These are phyloP conservation scores for Talaromyces thailandensis DNA, from an alignment of 495 filamentous ascomycete genomes.

Conservation along the genomic window DNA sequence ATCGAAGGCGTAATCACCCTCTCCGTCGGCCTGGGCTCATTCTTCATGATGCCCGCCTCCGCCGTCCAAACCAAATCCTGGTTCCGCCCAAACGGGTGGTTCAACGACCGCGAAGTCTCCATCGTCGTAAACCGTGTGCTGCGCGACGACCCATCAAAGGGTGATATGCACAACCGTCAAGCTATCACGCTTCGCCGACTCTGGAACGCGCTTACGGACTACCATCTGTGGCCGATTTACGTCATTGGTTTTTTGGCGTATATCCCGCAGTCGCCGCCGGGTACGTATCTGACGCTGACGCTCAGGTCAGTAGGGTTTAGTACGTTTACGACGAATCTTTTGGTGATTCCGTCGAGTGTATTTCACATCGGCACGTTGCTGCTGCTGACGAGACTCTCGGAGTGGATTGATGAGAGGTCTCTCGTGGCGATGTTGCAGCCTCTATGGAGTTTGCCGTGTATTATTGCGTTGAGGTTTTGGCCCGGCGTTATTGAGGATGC, in stretches of 20 bases:
- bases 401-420: constrained; percentile 34
- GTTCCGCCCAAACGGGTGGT: constrained; percentile 63
- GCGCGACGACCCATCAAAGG: constrained; percentile 64
- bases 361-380: constrained; percentile 20
- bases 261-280: constrained; percentile 39
- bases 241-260: constrained; percentile 20
- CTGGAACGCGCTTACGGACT: constrained; percentile 39
- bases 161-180: constrained; percentile 55
- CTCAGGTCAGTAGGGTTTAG: constrained; percentile 50
- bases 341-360: constrained; percentile 48
- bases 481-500: constrained; percentile 24
- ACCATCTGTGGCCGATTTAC: constrained; percentile 1
- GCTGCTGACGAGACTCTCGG: constrained; percentile 31
- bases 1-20: constrained; percentile 42
- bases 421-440: constrained; percentile 36
- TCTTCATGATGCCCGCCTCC: constrained; percentile 54
- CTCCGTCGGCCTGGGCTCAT: constrained; percentile 48
- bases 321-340: constrained; percentile 56
- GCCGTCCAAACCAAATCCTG: constrained; percentile 56
- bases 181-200: constrained; percentile 36
- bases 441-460: constrained; percentile 46
- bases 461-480: constrained; percentile 38
- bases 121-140: constrained; percentile 70
- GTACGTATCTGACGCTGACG: constrained; percentile 54
- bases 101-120: constrained; percentile 36